Evolutionary conservation across 805 yeast species (phyloP), one percentile per base, ranked within the genome.

Genomic region (Kluyveromyces starmeri): DNA sequence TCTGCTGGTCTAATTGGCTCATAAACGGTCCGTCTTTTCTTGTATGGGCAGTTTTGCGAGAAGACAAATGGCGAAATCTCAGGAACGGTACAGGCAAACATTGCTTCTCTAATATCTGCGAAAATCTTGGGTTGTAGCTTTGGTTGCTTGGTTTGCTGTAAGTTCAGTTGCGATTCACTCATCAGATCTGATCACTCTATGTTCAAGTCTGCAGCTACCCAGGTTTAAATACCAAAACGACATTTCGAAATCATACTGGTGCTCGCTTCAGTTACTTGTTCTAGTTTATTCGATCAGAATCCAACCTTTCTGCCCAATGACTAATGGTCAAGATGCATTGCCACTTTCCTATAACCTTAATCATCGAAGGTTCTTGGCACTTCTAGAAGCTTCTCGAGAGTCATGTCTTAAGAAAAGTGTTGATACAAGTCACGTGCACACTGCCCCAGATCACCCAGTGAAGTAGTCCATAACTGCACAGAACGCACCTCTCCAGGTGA

Each of bases 401-500:
- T 23, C 26, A 7, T n/a, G 13, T 14, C 26, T 10, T 23, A 23
- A 23, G 13, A 23, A n/a, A 23, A 23, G 13, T 20, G 11, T 20
- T 11, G 11, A 20, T 8, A 20, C 23, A 23, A 23, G 26, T 23
- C 26, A 23, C 13, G 26, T 23, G 26, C 5, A 23, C 5, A 6
- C 13, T n/a, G n/a, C 5, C n/a, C 5, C 26, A 23, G 11, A n/a
- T 36, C 37, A 58, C 6, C 63, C 63, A 7, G 63, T 58, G 32
- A 56, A 58, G 35, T 49, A 58, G 46, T 75, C 78, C 57, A 71
- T 67, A 4, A 73, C 33, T 40, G 58, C 69, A 42, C 84, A 77
- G 15, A 72, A 48, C 16, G 75, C 70, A 7, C 84, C 84, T 30
- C 79, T 76, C 75, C 78, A 73, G 5, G 76, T 73, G 2, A 73